phyloP scores from a whole-genome alignment of 2,329 filamentous ascomycete species.

The Stemphylium vesicarium region DNA sequence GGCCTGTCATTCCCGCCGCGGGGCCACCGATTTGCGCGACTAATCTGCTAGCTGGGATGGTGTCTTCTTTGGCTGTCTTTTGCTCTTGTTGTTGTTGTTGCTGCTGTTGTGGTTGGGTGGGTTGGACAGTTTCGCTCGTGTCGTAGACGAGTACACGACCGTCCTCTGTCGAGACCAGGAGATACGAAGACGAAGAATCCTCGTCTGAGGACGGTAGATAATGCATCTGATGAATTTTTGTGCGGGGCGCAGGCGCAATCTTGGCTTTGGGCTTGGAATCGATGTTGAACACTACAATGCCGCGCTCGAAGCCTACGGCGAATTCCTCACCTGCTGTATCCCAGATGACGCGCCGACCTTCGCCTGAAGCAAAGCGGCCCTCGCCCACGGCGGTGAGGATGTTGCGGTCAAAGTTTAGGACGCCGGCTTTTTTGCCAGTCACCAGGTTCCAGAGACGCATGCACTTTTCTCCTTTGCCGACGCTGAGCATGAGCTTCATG shows the following conservation, averaged over 20 bases:
- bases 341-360: conserved; percentile 85
- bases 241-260: conserved; percentile 69
- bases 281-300: conserved; percentile 83
- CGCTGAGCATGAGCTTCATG: conserved; percentile 94
- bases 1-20: conserved; percentile 67
- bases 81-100: conserved; percentile 52
- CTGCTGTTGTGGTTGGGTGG: conserved; percentile 41
- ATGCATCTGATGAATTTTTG: conserved; percentile 82
- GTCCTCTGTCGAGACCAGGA: conserved; percentile 88
- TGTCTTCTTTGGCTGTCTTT: conserved; percentile 27
- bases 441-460: conserved; percentile 97
- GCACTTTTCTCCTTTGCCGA: conserved; percentile 85
- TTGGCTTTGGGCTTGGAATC: conserved; percentile 82
- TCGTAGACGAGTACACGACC: conserved; percentile 85
- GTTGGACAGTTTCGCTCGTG: conserved; percentile 59
- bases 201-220: conserved; percentile 66
- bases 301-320: conserved; percentile 85
- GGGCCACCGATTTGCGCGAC: conserved; percentile 81
- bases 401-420: conserved; percentile 80
- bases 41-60: conserved; percentile 64
- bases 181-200: conserved; percentile 43
- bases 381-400: conserved; percentile 79
- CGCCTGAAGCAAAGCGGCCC: conserved; percentile 76
- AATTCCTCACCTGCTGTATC: conserved; percentile 79
- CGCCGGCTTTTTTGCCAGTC: conserved; percentile 93